Evolutionary conservation across 768 basidiomycete genomes (phyloP), one percentile per base, ranked within the genome.

Genomic region (Artomyces pyxidatus): DNA sequence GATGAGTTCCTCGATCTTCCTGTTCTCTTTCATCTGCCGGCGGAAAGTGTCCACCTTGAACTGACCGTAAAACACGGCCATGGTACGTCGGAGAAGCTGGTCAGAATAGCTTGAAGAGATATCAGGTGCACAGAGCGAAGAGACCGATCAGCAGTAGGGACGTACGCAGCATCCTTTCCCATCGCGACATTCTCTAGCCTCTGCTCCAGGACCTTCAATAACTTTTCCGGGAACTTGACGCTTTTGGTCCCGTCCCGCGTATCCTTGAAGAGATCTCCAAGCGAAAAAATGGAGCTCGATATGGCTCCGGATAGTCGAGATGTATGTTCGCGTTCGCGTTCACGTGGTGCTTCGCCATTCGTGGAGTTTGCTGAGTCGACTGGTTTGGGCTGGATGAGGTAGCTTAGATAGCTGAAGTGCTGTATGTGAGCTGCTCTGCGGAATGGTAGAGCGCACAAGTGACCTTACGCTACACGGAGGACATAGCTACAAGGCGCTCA

Each of bases 1-100:
- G 51, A 99, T 95, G 47, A 99, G 83, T 55, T 97, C 93, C 68
- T 99, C 96, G 32, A 97, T 89, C 70, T 95, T 96, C 40, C 96
- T 78, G 64, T 90, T 94, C 64, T 97, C 94, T 66, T 91, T 90
- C 81, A 97, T 86, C 59, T 93, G 88, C 29, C 80, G 77, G 49
- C 86, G 82, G 71, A 96, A 95, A 32, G 73, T 75, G 23, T 90
- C 86, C 50, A 88, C 82, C 65, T 84, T 81, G 65, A 88, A 90
- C 53, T 91, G 88, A 11, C 85, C 85, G 63, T 93, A 97, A 66
- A 97, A 97, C 28, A 87, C 84, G 48, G 85, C 94, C 75, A 95
- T 86, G 1, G 89, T 91, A 48, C 90, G 76, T 26, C 95, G 80
- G 16, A 93, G 83, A 27, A 92, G 72, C 59, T 92, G 90, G 62